Percentiles rank a stretch among this genome's conserved stretches.
Conservation (phyloP, 2,329 filamentous ascomycete genomes). For the Trichoderma arundinaceum region DNA sequence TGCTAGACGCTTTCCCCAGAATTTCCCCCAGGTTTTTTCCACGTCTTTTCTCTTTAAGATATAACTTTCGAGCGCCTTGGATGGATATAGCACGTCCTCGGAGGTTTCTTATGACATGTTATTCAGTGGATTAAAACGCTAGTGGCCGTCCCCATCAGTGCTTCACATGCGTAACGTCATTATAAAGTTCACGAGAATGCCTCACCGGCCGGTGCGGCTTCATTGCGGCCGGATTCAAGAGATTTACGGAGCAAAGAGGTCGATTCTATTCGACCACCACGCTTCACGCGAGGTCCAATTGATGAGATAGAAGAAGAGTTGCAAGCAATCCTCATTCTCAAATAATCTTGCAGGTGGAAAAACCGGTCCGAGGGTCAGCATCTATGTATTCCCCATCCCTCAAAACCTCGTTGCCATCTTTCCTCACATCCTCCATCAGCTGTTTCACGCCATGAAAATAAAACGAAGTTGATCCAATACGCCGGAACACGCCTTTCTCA, state of each 20-base stretch:
- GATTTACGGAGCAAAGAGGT: background rate
- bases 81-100: background rate
- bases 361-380: background rate
- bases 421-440: constrained; percentile 10
- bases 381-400: constrained; percentile 14
- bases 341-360: constrained; percentile 6
- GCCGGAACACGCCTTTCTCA: constrained; percentile 5
- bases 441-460: constrained; percentile 1
- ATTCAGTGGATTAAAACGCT: background rate
- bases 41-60: background rate
- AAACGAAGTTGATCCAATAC: constrained; percentile 16
- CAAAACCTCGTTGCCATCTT: background rate
- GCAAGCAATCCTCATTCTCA: background rate
- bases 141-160: background rate
- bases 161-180: background rate
- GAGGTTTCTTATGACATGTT: background rate
- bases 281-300: too few species aligned
- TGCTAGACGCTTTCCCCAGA: background rate
- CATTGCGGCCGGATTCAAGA: background rate
- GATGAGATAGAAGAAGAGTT: too few species aligned
- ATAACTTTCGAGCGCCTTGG: background rate
- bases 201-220: background rate
- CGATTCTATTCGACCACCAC: background rate
- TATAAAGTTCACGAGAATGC: background rate
- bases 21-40: too few species aligned